Evolutionary conservation across 768 basidiomycete genomes (phyloP), one percentile per base, ranked within the genome.

Genomic region (Botryobasidium botryosum): DNA sequence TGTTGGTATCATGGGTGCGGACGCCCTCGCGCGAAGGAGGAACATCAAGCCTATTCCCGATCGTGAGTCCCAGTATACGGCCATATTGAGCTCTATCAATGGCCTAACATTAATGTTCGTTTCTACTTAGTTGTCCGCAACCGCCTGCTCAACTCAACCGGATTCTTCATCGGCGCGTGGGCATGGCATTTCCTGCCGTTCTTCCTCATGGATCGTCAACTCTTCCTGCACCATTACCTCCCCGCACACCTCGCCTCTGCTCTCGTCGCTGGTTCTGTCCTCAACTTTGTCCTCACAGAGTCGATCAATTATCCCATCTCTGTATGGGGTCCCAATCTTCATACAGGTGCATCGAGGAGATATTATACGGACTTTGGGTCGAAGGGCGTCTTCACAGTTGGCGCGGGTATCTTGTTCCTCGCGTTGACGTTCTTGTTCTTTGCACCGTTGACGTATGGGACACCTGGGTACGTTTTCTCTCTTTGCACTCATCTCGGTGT

Each of bases 181-280:
- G 79, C 72, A 10, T 85, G 84, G 45, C 94, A 99, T 60, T 99
- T 94, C 64, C 65, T 81, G 56, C 94, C 94, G 5, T 99, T 97
- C 72, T 99, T 86, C 77, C 69, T 96, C 23, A 92, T 99, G 87
- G 80, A 72, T 56, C 83, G 94, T 31, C 94, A 99, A 56, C 70
- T 91, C 35, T 99, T 99, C 71, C 67, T 99, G 21, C 94, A 99
- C 59, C 91, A 94, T 61, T 99, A 99, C 60, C 77, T 99, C 3
- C 92, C 92, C 12, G 92, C 92, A 1, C 94, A 99, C 58, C 70
- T 99, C 33, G 79, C 84, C 10, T 91, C 87, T 12, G 80, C 88
- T 10, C 69, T 97, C 46, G 75, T 96, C 47, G 88, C 92, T 32
- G 94, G 94, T 35, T 73, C 87, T 4, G 81, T 94, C 15, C 67